Evolutionary conservation across 106 monocot genomes (phyloP).

Genomic region (Chionographis japonica): DNA sequence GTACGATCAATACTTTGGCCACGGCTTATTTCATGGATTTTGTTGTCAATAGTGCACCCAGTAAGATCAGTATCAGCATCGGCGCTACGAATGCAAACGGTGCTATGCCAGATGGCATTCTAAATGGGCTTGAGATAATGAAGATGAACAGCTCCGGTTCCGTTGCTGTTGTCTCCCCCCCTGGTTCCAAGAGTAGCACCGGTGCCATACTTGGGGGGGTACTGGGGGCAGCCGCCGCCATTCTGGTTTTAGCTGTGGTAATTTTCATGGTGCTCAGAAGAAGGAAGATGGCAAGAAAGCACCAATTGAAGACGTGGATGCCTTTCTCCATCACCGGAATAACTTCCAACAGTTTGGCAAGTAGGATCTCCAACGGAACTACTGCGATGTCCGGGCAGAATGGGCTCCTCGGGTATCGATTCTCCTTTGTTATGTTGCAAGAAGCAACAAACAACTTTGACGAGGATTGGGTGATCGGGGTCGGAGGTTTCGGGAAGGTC

Average conservation of each 20-base stretch:
- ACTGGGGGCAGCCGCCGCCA: slow-evolving; percentile 14
- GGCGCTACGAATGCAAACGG: slow-evolving; percentile 17
- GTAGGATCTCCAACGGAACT: slow-evolving; percentile 34
- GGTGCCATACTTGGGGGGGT: slow-evolving; percentile 25
- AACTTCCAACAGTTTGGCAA: slow-evolving; percentile 33
- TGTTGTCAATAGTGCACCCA: slow-evolving; percentile 15
- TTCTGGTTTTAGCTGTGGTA: slow-evolving; percentile 19
- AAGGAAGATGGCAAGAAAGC: slow-evolving; percentile 10
- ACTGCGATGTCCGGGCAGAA: slow-evolving; percentile 7
- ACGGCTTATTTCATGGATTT: slow-evolving; percentile 42
- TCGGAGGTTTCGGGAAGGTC: slow-evolving; percentile 64
- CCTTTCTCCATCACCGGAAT: slow-evolving; percentile 39
- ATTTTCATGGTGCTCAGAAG: slow-evolving; percentile 13
- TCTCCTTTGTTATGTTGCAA: slow-evolving; percentile 35
- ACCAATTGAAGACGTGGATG: slow-evolving; percentile 23
- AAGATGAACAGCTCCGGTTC: slow-evolving; percentile 29
- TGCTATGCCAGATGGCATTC: slow-evolving; percentile 27
- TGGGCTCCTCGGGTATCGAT: slow-evolving; percentile 19
- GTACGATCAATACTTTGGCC: slow-evolving; percentile 12
- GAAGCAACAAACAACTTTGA: slow-evolving; percentile 54
- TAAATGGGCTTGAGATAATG: slow-evolving; percentile 58
- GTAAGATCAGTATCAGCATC: slow-evolving; percentile 34
- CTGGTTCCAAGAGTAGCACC: slow-evolving; percentile 9
- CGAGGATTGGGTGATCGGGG: slow-evolving; percentile 43
- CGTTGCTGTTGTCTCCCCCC: not conserved